Evolutionary conservation across 2,329 filamentous ascomycete genomes (phyloP).

Genomic region (Clonostachys rosea): DNA sequence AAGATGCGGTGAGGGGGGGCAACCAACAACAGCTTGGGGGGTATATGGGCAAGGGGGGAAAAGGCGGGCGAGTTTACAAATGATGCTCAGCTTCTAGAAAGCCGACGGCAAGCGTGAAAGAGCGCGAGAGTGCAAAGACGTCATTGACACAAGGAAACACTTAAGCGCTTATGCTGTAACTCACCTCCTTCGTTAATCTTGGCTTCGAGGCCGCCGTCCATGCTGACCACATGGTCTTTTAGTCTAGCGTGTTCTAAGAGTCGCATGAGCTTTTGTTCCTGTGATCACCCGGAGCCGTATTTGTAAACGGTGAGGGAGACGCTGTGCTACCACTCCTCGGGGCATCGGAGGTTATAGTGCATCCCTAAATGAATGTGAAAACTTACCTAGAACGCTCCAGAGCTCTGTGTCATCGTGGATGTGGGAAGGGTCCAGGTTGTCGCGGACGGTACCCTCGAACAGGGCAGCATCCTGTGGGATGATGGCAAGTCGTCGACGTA

Average conservation of each 20-base stretch:
- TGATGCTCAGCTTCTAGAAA: not conserved
- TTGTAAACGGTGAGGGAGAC: not conserved
- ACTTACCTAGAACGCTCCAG: slow-evolving; percentile 88
- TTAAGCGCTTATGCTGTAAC: slow-evolving; percentile 25
- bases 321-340: not conserved
- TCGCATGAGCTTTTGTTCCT: slow-evolving; percentile 8
- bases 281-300: not conserved
- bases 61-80: too few species aligned
- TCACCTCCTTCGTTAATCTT: slow-evolving; percentile 89
- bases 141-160: slow-evolving; percentile 15
- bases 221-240: slow-evolving; percentile 80
- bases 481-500: slow-evolving; percentile 86
- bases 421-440: slow-evolving; percentile 92
- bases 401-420: slow-evolving; percentile 96
- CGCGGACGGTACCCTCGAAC: slow-evolving; percentile 88
- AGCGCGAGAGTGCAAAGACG: not conserved
- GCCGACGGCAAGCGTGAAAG: slow-evolving; percentile 16
- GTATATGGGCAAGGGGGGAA: too few species aligned
- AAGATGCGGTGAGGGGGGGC: too few species aligned
- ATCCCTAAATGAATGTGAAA: not conserved
- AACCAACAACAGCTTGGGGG: too few species aligned
- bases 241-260: slow-evolving; percentile 80
- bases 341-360: not conserved
- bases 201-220: slow-evolving; percentile 88
- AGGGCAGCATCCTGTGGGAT: slow-evolving; percentile 97